Conservation (phyloP, 2,329 filamentous ascomycete genomes). For the Fusarium kyushuense region DNA sequence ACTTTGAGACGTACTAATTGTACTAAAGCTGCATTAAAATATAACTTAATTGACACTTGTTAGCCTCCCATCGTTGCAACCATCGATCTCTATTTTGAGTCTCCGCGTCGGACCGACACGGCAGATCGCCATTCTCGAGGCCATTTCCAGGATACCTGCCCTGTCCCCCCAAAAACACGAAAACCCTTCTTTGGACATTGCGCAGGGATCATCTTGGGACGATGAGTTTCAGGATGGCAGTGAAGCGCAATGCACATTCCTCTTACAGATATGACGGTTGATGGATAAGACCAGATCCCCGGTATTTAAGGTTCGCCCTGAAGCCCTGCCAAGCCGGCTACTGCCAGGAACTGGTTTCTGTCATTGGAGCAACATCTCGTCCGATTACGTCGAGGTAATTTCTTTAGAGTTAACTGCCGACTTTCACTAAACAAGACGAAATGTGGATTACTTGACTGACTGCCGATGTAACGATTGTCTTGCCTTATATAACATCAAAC, state of each 20-base stretch:
- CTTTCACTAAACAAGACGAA: not conserved
- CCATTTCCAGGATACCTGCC: not conserved
- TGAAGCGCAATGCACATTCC: conserved; percentile 22
- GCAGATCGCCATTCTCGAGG: conserved; percentile 5
- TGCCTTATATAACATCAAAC: conserved; percentile 7
- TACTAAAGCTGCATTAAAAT: not conserved
- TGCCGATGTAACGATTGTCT: not conserved
- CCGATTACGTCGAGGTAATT: conserved; percentile 23
- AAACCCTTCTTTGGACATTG: not conserved
- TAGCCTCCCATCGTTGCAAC: no score
- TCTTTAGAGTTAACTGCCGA: conserved; percentile 12
- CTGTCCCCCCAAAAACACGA: conserved; percentile 3
- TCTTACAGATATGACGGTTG: conserved; percentile 2
- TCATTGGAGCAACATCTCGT: conserved; percentile 11
- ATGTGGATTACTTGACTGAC: not conserved
- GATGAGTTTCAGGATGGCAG: not conserved
- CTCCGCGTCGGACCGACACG: conserved; percentile 15
- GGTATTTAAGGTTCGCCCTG: conserved; percentile 28
- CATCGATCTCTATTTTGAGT: not conserved
- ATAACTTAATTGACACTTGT: not conserved
- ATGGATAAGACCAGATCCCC: conserved; percentile 20
- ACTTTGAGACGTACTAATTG: not conserved
- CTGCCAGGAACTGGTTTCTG: not conserved
- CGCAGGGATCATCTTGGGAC: conserved; percentile 1
- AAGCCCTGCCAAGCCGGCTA: conserved; percentile 20